Conservation (phyloP, 148 eudicot genomes). For the Silene uniflora region DNA sequence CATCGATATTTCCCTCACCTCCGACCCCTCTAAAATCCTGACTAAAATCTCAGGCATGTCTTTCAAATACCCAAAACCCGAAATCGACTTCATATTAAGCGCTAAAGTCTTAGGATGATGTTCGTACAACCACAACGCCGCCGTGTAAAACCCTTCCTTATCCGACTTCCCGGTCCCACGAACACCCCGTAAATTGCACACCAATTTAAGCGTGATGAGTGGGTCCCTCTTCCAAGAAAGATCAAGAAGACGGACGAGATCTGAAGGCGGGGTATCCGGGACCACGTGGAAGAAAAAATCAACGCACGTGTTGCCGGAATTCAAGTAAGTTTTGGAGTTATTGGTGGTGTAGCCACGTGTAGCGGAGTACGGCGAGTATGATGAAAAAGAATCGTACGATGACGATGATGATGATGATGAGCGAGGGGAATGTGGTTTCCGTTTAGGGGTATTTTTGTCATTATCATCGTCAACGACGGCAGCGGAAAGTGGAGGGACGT, state of each 20-base stretch:
- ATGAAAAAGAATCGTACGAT: no score
- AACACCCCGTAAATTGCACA: no score
- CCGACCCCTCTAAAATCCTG: constrained; percentile 11
- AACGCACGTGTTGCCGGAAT: constrained; percentile 10
- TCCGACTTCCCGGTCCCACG: no score
- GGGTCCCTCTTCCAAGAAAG: no score
- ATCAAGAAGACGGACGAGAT: no score
- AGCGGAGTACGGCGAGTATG: no score
- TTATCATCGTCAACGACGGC: not conserved
- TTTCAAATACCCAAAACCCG: constrained; percentile 16
- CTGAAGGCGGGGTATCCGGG: not conserved
- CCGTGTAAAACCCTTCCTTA: no score
- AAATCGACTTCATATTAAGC: constrained; percentile 1
- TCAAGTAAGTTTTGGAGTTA: not conserved
- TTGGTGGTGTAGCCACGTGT: not conserved
- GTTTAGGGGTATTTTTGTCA: not conserved
- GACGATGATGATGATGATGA: no score
- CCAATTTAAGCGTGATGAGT: no score
- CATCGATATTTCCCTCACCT: constrained; percentile 9
- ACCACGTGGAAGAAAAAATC: constrained; percentile 20
- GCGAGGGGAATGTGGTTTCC: not conserved
- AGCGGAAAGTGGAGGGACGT: not conserved
- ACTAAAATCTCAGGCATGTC: constrained; percentile 17
- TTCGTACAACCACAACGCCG: no score
- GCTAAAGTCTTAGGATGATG: constrained; percentile 17